Evolutionary conservation across 169 alveolate species (phyloP).

Genomic region (Plasmodium fragile): DNA sequence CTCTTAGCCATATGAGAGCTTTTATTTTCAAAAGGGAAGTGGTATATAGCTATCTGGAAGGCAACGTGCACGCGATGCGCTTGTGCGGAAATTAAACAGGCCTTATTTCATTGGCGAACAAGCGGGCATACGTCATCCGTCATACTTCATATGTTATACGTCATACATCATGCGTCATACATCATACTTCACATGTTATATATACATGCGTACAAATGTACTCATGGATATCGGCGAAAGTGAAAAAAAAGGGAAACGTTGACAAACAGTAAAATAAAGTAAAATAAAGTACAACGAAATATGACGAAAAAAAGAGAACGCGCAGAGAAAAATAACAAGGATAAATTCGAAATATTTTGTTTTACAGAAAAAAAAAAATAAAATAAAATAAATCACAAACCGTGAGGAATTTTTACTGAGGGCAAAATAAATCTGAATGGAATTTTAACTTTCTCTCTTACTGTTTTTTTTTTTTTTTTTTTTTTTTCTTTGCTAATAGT

Average conservation of each 20-base stretch:
- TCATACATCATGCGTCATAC: neutral
- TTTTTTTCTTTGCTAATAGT: neutral
- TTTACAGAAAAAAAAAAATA: neutral
- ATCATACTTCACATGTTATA: neutral
- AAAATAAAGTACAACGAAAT: neutral
- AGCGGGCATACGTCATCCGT: neutral
- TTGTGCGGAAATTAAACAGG: neutral
- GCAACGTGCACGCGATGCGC: neutral
- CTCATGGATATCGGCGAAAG: neutral
- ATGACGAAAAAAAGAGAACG: neutral
- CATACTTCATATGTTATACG: neutral
- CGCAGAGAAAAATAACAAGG: neutral
- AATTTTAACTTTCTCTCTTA: neutral
- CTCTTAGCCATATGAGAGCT: constrained; percentile 60
- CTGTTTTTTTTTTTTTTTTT: neutral
- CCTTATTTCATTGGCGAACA: neutral
- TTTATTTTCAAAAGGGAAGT: neutral
- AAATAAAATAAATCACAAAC: neutral
- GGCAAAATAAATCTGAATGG: neutral
- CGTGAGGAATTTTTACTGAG: neutral
- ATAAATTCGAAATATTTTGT: neutral
- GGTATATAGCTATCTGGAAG: neutral
- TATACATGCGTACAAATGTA: neutral
- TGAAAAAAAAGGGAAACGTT: neutral
- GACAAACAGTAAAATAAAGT: neutral